Evolutionary conservation across 108 stramenopile genomes (phyloP).

Genomic region (Skeletonema potamos): DNA sequence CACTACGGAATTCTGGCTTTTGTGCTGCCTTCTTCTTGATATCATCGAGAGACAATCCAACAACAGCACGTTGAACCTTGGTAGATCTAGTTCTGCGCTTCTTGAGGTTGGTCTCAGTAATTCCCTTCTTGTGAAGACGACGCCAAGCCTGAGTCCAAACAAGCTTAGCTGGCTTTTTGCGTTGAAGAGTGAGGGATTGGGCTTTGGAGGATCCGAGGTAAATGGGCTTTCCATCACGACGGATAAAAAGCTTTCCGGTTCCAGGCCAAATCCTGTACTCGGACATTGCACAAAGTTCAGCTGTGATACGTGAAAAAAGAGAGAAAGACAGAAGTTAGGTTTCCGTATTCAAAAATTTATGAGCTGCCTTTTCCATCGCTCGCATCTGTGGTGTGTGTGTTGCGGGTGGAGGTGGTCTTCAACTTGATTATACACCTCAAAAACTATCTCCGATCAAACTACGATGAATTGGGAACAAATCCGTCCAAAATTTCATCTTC

Average conservation of each 20-base stretch:
- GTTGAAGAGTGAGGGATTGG: slow-evolving; percentile 90
- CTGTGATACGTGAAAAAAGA: slow-evolving; percentile 33
- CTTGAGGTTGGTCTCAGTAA: slow-evolving; percentile 86
- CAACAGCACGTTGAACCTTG: slow-evolving; percentile 96
- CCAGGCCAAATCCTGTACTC: slow-evolving; percentile 99
- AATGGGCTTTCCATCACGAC: slow-evolving; percentile 98
- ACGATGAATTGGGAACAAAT: neutral
- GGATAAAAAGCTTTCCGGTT: slow-evolving; percentile 98
- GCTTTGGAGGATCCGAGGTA: slow-evolving; percentile 96
- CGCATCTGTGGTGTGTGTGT: neutral
- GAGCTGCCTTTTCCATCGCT: neutral
- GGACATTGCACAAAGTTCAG: slow-evolving; percentile 98
- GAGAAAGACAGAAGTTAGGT: neutral
- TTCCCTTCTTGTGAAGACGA: slow-evolving; percentile 99
- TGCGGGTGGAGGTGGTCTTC: too few relatives aligned
- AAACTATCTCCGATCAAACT: neutral
- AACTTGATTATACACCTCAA: neutral
- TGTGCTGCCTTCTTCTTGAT: slow-evolving; percentile 94
- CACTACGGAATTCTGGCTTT: slow-evolving; percentile 79
- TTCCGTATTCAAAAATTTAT: neutral
- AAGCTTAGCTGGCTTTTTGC: slow-evolving; percentile 99
- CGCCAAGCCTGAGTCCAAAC: slow-evolving; percentile 99
- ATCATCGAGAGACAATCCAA: slow-evolving; percentile 96
- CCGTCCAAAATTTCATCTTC: neutral
- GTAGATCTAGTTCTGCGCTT: slow-evolving; percentile 91